Percentiles rank a stretch among this genome's conserved stretches.
Evolutionary conservation across 768 basidiomycete genomes (phyloP).

Genomic region (Tephrocybe sp.): DNA sequence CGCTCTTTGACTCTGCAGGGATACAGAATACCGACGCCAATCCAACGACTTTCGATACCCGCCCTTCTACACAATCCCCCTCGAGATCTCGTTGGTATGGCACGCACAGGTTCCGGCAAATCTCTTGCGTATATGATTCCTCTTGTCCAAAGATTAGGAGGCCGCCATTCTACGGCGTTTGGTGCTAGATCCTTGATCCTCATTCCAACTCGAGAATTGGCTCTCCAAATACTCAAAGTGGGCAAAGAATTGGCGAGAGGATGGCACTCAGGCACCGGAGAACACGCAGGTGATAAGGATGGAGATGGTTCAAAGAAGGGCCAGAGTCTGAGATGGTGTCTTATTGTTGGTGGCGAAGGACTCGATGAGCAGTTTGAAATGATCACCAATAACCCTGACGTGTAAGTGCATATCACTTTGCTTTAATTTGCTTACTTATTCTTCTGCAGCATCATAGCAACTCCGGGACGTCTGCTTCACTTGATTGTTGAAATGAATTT

Average conservation of each 20-base stretch:
- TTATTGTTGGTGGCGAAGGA: slow-evolving; percentile 94
- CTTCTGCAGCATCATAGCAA: slow-evolving; percentile 83
- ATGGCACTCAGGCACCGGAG: slow-evolving; percentile 60
- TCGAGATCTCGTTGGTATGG: slow-evolving; percentile 96
- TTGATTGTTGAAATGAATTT: slow-evolving; percentile 96
- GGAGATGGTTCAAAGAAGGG: slow-evolving; percentile 55
- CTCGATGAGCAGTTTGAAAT: slow-evolving; percentile 96
- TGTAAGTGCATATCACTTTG: slow-evolving; percentile 66
- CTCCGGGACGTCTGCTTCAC: slow-evolving; percentile 96
- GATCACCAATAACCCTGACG: slow-evolving; percentile 91
- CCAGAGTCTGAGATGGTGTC: slow-evolving; percentile 80
- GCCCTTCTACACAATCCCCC: slow-evolving; percentile 81
- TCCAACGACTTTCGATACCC: slow-evolving; percentile 90
- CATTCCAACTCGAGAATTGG: slow-evolving; percentile 91
- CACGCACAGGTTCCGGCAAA: slow-evolving; percentile 96
- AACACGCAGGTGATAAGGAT: slow-evolving; percentile 77
- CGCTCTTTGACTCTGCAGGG: slow-evolving; percentile 89
- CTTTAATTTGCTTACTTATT: slow-evolving; percentile 10
- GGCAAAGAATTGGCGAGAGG: slow-evolving; percentile 93
- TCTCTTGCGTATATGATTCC: slow-evolving; percentile 96
- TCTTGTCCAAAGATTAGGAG: slow-evolving; percentile 82
- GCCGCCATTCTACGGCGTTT: slow-evolving; percentile 74
- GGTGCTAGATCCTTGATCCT: slow-evolving; percentile 88
- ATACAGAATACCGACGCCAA: slow-evolving; percentile 93
- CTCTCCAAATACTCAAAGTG: slow-evolving; percentile 89